phyloP scores from a whole-genome alignment of 345 rosid species.

The Rhizophora apiculata region DNA sequence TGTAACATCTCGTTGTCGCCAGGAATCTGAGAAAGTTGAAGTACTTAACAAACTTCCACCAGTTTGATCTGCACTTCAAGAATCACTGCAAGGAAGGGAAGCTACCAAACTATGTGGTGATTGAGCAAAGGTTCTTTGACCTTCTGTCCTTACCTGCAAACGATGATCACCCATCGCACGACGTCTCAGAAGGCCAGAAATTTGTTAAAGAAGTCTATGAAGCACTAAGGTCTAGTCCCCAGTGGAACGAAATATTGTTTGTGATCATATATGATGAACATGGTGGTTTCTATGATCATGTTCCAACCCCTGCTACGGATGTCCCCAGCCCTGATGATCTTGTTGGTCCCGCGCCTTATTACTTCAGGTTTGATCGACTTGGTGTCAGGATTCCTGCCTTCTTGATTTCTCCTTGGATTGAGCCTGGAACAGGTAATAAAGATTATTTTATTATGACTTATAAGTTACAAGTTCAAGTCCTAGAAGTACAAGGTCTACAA shows the following conservation, averaged over 20 bases:
- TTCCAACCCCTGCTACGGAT: constrained; percentile 67
- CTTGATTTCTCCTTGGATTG: constrained; percentile 81
- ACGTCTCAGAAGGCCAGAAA: constrained; percentile 69
- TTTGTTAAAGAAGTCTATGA: constrained; percentile 79
- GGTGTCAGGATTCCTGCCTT: constrained; percentile 76
- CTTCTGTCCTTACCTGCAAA: constrained; percentile 54
- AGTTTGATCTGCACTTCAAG: constrained; percentile 60
- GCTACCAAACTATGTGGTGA: constrained; percentile 80
- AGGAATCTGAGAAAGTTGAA: constrained; percentile 78
- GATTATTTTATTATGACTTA: no score
- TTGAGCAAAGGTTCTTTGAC: constrained; percentile 73
- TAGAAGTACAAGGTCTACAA: no score
- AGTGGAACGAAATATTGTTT: constrained; percentile 73
- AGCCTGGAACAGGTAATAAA: constrained; percentile 63
- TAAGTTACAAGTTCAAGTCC: no score
- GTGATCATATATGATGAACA: constrained; percentile 71
- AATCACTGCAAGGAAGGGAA: constrained; percentile 65
- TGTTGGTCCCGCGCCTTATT: constrained; percentile 54
- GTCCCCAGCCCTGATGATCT: constrained; percentile 82
- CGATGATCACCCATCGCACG: constrained; percentile 86
- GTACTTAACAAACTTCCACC: constrained; percentile 66
- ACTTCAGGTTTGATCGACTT: constrained; percentile 75
- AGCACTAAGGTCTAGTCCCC: constrained; percentile 75
- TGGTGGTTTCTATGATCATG: constrained; percentile 93
- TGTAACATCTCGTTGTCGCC: neutral